Conservation (phyloP, 306 rosid species). For the Dalbergia cochinchinensis region DNA sequence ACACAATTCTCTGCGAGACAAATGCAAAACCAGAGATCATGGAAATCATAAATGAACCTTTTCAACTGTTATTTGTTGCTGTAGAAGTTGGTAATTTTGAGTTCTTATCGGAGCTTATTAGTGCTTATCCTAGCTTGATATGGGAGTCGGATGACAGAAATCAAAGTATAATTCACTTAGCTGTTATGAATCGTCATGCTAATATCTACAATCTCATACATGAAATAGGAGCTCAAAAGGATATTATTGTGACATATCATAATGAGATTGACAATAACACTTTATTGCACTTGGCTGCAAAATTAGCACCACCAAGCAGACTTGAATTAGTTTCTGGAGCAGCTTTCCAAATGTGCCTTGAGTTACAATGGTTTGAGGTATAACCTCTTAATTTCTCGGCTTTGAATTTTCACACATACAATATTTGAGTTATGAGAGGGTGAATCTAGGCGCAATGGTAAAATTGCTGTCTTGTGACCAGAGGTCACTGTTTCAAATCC, state of each 20-base stretch:
- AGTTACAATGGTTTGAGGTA: conserved; percentile 57
- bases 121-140: conserved; percentile 45
- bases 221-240: conserved; percentile 40
- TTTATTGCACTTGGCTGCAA: conserved; percentile 53
- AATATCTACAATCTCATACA: conserved; percentile 49
- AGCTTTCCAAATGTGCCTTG: conserved; percentile 53
- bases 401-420: not conserved
- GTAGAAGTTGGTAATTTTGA: conserved; percentile 52
- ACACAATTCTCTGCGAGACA: not conserved
- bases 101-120: conserved; percentile 45
- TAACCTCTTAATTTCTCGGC: not conserved
- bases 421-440: too few species aligned
- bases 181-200: conserved; percentile 50
- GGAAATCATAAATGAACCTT: conserved; percentile 28
- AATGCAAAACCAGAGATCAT: not conserved
- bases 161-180: conserved; percentile 42
- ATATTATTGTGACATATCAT: conserved; percentile 12
- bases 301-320: conserved; percentile 43
- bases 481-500: too few species aligned
- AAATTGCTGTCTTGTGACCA: too few species aligned
- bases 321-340: conserved; percentile 55
- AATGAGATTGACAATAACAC: not conserved
- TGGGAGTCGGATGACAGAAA: conserved; percentile 35
- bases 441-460: too few species aligned
- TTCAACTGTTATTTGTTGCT: conserved; percentile 41